Percentiles rank a stretch among this genome's conserved stretches.
Evolutionary conservation across 768 basidiomycete genomes (phyloP).

Genomic region (Tremella mesenterica): DNA sequence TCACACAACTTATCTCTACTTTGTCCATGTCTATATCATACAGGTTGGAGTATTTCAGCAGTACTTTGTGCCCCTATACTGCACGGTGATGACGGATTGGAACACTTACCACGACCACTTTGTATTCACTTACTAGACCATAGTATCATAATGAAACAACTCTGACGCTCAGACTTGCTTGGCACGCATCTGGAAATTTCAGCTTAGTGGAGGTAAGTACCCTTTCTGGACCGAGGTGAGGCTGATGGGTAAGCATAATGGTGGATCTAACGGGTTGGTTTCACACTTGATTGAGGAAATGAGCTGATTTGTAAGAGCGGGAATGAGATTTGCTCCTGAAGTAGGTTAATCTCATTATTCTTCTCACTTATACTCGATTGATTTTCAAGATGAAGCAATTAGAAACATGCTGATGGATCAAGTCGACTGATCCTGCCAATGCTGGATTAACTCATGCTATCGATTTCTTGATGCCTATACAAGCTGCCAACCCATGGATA

Average conservation of each 20-base stretch:
- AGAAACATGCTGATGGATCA: too few relatives aligned
- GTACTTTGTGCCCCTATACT: too few relatives aligned
- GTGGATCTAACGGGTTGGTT: constrained; percentile 37
- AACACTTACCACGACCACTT: too few relatives aligned
- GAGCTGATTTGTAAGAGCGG: constrained; percentile 24
- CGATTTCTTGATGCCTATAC: constrained; percentile 42
- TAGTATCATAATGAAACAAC: too few relatives aligned
- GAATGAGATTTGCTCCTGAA: constrained; percentile 40
- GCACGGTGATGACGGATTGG: too few relatives aligned
- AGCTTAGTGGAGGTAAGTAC: constrained; percentile 34
- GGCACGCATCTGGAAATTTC: constrained; percentile 45
- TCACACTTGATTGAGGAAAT: neutral
- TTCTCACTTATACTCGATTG: too few relatives aligned
- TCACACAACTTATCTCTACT: too few relatives aligned
- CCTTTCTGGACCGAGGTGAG: neutral
- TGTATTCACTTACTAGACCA: too few relatives aligned
- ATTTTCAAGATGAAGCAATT: neutral
- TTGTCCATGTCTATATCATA: too few relatives aligned
- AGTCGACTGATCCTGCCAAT: constrained; percentile 39
- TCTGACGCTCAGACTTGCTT: constrained; percentile 33
- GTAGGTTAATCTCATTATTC: constrained; percentile 18
- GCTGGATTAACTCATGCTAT: constrained; percentile 43
- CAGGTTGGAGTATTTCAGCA: too few relatives aligned
- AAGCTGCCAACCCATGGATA: constrained; percentile 44
- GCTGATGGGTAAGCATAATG: constrained; percentile 27